These are phyloP conservation scores for Coemansia sp. DNA, from an alignment of 192 early-diverging fungal species.

Conservation along the genomic window DNA sequence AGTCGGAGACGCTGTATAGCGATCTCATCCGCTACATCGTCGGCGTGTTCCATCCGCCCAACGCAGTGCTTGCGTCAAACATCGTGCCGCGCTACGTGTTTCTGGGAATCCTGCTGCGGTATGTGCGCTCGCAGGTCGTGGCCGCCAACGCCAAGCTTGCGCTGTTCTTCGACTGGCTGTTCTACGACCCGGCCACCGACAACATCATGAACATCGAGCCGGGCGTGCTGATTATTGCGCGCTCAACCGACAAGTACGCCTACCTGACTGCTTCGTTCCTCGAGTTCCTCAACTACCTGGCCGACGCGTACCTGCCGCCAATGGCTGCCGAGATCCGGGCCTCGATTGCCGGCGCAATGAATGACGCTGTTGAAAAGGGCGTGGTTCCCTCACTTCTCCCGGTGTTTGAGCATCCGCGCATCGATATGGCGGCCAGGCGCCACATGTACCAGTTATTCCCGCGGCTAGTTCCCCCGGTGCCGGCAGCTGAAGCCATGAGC, in stretches of 20 bases:
- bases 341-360: conserved; percentile 60
- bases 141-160: conserved; percentile 73
- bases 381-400: conserved; percentile 57
- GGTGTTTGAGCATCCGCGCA: conserved; percentile 47
- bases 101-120: conserved; percentile 61
- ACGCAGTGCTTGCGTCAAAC: conserved; percentile 65
- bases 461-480: conserved; percentile 32
- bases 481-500: background rate
- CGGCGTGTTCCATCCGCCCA: conserved; percentile 71
- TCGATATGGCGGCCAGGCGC: conserved; percentile 19
- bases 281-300: conserved; percentile 64
- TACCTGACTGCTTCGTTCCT: conserved; percentile 68
- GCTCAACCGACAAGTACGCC: conserved; percentile 63
- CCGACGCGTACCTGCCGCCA: conserved; percentile 63
- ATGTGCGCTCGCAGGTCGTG: conserved; percentile 60
- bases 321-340: conserved; percentile 52
- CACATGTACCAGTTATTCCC: conserved; percentile 42
- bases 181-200: conserved; percentile 64
- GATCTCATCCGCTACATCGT: conserved; percentile 78
- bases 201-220: conserved; percentile 78
- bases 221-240: conserved; percentile 71
- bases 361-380: conserved; percentile 59
- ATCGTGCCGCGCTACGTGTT: conserved; percentile 75
- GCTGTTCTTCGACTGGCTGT: conserved; percentile 79
- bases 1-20: conserved; percentile 60